Evolutionary conservation across 768 basidiomycete genomes (phyloP), one percentile per base, ranked within the genome.

Genomic region (Amanita muscaria): DNA sequence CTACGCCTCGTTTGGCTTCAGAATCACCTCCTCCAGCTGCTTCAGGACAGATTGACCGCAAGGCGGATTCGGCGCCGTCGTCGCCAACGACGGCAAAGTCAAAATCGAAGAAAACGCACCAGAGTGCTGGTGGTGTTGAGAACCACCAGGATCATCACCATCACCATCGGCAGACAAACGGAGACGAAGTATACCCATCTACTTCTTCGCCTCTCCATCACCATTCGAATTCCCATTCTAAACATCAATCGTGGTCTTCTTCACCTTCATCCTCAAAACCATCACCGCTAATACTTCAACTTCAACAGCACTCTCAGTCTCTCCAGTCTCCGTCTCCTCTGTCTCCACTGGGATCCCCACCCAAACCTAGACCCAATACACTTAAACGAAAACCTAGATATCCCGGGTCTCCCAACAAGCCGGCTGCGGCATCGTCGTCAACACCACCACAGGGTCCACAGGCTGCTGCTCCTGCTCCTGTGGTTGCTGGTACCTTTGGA

Each of bases 1-100:
- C 60, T 22, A 8, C 11, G 18, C 7, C 37, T 39, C 44, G 18
- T 16, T 46, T 31, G 18, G n/a, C 31, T 1, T 42, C 40, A 18
- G 47, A 52, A 48, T 47, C 51, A 15, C 42, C 51, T 12, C 53
- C 52, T 9, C 4, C 35, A 8, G 48, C 52, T 3, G 48, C 5
- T 11, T 44, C 27, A n/a, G n/a, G n/a, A n/a, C n/a, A n/a, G n/a
- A n/a, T n/a, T n/a, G n/a, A n/a, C n/a, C n/a, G n/a, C n/a, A n/a
- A n/a, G n/a, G n/a, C n/a, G n/a, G n/a, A n/a, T n/a, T n/a, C n/a
- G n/a, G n/a, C n/a, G n/a, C n/a, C n/a, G n/a, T n/a, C n/a, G n/a
- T n/a, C 27, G 6, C 12, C 27, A 29, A 29, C 27, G 27, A 29
- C 27, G 27, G 27, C 12, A 29, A 29, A 29, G 27, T 29, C 27